Evolutionary conservation across 2,329 filamentous ascomycete genomes (phyloP).

Genomic region (Xylariaceae sp.): DNA sequence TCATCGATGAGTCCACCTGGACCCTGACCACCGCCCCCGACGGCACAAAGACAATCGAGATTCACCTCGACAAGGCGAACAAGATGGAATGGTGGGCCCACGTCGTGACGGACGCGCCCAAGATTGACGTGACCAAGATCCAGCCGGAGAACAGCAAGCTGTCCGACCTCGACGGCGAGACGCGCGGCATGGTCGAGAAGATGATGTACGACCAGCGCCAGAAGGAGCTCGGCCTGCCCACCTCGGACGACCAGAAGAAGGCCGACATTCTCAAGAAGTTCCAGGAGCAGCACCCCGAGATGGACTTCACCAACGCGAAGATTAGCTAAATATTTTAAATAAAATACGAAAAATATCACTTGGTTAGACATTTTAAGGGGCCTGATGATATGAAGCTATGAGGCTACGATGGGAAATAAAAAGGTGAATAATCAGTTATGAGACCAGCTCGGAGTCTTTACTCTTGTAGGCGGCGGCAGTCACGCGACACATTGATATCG

Average conservation of each 20-base stretch:
- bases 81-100: slow-evolving; percentile 99
- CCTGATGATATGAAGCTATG: neutral
- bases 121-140: slow-evolving; percentile 94
- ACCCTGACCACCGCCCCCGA: slow-evolving; percentile 70
- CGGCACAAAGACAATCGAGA: slow-evolving; percentile 62
- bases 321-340: slow-evolving; percentile 36
- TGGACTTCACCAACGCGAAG: slow-evolving; percentile 68
- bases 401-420: neutral
- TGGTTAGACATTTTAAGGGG: neutral
- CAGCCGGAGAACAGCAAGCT: slow-evolving; percentile 87
- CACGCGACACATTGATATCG: neutral
- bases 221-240: slow-evolving; percentile 86
- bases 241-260: slow-evolving; percentile 94
- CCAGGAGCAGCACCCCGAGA: slow-evolving; percentile 69
- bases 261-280: slow-evolving; percentile 89
- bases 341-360: neutral
- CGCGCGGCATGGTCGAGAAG: slow-evolving; percentile 97
- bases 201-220: slow-evolving; percentile 99
- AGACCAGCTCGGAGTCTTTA: too few relatives aligned
- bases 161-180: slow-evolving; percentile 90
- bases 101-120: slow-evolving; percentile 78
- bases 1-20: slow-evolving; percentile 88
- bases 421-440: too few relatives aligned
- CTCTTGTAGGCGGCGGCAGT: neutral
- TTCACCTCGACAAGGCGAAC: slow-evolving; percentile 93